phyloP scores from a whole-genome alignment of 768 basidiomycete species.

The Mycena polygramma region DNA sequence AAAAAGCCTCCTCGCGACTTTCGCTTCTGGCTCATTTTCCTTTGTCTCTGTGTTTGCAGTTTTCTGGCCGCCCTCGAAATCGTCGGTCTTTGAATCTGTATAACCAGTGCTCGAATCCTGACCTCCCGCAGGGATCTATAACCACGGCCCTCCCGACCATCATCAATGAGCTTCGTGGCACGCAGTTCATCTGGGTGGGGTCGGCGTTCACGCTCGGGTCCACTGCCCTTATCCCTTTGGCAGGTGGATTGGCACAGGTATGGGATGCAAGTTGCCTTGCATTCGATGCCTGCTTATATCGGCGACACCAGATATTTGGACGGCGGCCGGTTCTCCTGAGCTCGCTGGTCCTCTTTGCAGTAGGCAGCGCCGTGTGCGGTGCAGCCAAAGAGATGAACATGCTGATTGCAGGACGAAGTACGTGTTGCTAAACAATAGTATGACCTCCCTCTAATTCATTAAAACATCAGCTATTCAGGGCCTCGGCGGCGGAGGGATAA shows the following conservation, averaged over 20 bases:
- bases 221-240: conserved; percentile 56
- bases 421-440: not conserved
- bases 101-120: too few species aligned
- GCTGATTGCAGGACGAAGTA: conserved; percentile 57
- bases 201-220: conserved; percentile 57
- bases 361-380: conserved; percentile 60
- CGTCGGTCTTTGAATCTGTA: too few species aligned
- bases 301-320: conserved; percentile 50
- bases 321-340: conserved; percentile 48
- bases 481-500: conserved; percentile 49
- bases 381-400: conserved; percentile 55
- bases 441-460: not conserved
- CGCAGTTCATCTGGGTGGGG: conserved; percentile 62
- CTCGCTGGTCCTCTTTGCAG: conserved; percentile 50
- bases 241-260: conserved; percentile 50
- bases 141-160: conserved; percentile 59
- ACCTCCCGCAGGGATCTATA: not conserved
- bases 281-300: too few species aligned
- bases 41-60: too few species aligned
- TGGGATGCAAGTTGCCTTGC: not conserved
- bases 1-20: too few species aligned
- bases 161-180: conserved; percentile 50
- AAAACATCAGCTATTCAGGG: conserved; percentile 53
- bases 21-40: too few species aligned
- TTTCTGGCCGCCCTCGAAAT: too few species aligned